Evolutionary conservation across 257 asterid species (phyloP).

Genomic region (Misopates orontium): DNA sequence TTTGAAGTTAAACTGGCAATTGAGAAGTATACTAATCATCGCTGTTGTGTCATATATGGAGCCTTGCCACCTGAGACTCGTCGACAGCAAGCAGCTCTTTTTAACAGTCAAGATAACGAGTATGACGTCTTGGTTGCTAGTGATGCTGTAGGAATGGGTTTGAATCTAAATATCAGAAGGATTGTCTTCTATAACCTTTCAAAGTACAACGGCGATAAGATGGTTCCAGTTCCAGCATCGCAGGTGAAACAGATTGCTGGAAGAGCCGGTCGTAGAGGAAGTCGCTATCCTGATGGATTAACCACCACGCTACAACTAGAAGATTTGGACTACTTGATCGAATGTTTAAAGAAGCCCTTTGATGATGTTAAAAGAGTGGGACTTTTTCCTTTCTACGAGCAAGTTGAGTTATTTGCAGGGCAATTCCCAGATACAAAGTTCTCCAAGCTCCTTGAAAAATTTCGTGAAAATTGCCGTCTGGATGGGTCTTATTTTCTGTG

Average conservation of each 20-base stretch:
- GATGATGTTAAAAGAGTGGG: slow-evolving; percentile 86
- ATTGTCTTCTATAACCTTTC: slow-evolving; percentile 65
- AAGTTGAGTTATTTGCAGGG: slow-evolving; percentile 80
- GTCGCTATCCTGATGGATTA: slow-evolving; percentile 86
- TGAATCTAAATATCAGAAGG: slow-evolving; percentile 82
- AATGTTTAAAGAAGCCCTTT: slow-evolving; percentile 82
- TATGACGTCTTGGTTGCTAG: slow-evolving; percentile 88
- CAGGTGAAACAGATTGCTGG: slow-evolving; percentile 98
- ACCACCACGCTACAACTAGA: slow-evolving; percentile 78
- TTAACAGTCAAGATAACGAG: slow-evolving; percentile 68
- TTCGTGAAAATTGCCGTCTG: slow-evolving; percentile 63
- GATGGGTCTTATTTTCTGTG: slow-evolving; percentile 82
- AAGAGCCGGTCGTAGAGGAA: slow-evolving; percentile 97
- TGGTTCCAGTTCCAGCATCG: slow-evolving; percentile 81
- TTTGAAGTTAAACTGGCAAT: slow-evolving; percentile 87
- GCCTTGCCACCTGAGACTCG: slow-evolving; percentile 98
- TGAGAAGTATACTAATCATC: slow-evolving; percentile 80
- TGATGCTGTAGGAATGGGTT: slow-evolving; percentile 99
- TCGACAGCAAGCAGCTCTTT: slow-evolving; percentile 80
- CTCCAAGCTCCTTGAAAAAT: slow-evolving; percentile 68
- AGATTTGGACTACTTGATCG: slow-evolving; percentile 75
- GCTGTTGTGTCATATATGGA: slow-evolving; percentile 91
- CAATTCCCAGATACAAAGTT: slow-evolving; percentile 65
- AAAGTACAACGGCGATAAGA: slow-evolving; percentile 81
- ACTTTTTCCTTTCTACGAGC: slow-evolving; percentile 89